phyloP scores from a whole-genome alignment of 164 flowering plant genomes.

The Aristolochia californica region DNA sequence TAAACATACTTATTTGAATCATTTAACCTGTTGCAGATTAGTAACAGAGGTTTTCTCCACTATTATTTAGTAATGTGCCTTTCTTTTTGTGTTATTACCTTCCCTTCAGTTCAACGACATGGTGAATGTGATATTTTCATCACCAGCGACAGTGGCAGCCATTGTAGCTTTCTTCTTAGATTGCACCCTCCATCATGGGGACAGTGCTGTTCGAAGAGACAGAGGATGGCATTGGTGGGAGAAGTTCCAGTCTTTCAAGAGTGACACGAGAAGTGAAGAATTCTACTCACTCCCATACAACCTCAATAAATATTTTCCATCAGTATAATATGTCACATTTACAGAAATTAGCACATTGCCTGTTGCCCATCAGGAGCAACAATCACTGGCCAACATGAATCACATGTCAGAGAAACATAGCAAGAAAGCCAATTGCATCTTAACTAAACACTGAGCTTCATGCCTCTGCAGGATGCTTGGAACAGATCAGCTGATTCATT shows the following conservation, averaged over 20 bases:
- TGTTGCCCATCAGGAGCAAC: too few relatives aligned
- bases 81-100: too few relatives aligned
- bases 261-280: conserved; percentile 68
- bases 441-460: too few relatives aligned
- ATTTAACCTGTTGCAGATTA: background rate
- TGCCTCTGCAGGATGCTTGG: too few relatives aligned
- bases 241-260: conserved; percentile 44
- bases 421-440: too few relatives aligned
- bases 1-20: background rate
- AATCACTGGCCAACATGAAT: too few relatives aligned
- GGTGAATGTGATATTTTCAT: conserved; percentile 68
- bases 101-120: conserved; percentile 65
- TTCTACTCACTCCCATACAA: conserved; percentile 75
- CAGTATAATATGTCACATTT: conserved; percentile 19
- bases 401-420: too few relatives aligned
- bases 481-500: too few relatives aligned
- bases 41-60: too few relatives aligned
- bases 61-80: too few relatives aligned
- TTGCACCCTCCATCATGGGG: conserved; percentile 36
- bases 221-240: conserved; percentile 93
- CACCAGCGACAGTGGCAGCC: conserved; percentile 69
- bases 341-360: too few relatives aligned
- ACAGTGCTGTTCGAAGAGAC: conserved; percentile 41
- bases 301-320: conserved; percentile 78
- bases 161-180: conserved; percentile 57